Evolutionary conservation across 192 early-diverging fungal genomes (phyloP).

Genomic region (Chytriomyces sp.): DNA sequence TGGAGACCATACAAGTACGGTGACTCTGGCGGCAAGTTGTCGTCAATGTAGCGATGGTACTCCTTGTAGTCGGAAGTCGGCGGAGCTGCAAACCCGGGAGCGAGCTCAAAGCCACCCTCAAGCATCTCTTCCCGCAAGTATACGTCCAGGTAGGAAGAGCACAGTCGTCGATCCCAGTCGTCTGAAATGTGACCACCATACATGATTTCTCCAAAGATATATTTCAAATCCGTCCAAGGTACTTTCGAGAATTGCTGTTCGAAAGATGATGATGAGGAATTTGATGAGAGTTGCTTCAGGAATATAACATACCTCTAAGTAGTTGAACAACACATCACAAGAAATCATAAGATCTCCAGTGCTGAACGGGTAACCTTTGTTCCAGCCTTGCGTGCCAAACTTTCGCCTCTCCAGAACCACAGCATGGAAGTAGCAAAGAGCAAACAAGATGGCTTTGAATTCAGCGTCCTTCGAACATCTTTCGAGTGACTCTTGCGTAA

Average conservation of each 20-base stretch:
- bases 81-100: constrained; percentile 62
- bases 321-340: constrained; percentile 67
- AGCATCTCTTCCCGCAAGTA: constrained; percentile 67
- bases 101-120: constrained; percentile 68
- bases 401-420: constrained; percentile 67
- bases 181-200: constrained; percentile 75
- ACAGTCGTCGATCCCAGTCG: constrained; percentile 68
- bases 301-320: constrained; percentile 47
- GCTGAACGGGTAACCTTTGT: constrained; percentile 66
- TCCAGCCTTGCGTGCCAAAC: constrained; percentile 74
- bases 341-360: constrained; percentile 71
- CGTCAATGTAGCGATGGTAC: constrained; percentile 71
- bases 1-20: constrained; percentile 70
- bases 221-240: constrained; percentile 68
- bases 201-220: constrained; percentile 74
- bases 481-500: constrained; percentile 66
- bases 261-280: constrained; percentile 1
- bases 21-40: constrained; percentile 65
- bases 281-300: not conserved
- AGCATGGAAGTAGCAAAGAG: constrained; percentile 71
- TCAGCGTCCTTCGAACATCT: constrained; percentile 71
- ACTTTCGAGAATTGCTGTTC: constrained; percentile 63
- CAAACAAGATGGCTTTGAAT: constrained; percentile 64
- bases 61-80: constrained; percentile 69
- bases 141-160: constrained; percentile 66